phyloP scores from a whole-genome alignment of 75 land plant genomes.

The Cupressus sempervirens region DNA sequence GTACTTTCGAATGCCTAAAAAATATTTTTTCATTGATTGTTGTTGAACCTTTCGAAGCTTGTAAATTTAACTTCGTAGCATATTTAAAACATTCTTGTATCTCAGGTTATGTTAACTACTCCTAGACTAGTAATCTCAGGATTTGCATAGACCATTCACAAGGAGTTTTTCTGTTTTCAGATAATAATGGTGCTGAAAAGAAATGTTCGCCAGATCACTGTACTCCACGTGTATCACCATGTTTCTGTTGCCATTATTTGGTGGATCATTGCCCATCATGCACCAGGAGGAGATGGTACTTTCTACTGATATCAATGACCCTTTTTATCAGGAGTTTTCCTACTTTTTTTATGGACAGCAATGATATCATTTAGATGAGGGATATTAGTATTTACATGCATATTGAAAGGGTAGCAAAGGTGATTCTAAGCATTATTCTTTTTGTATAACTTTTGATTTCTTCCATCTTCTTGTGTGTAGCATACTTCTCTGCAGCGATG shows the following conservation, averaged over 20 bases:
- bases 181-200: constrained; percentile 37
- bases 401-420: background rate
- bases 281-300: constrained; percentile 50
- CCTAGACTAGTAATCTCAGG: background rate
- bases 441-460: background rate
- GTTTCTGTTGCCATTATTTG: constrained; percentile 38
- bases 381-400: background rate
- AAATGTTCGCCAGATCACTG: constrained; percentile 29
- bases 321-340: background rate
- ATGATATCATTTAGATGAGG: background rate
- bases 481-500: constrained; percentile 47
- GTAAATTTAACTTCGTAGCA: background rate
- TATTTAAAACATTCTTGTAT: background rate
- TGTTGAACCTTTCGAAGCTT: no score
- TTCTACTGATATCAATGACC: background rate
- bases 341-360: background rate
- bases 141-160: background rate
- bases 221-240: constrained; percentile 43
- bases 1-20: background rate
- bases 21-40: background rate
- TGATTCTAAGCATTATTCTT: constrained; percentile 7
- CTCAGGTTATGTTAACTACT: no score
- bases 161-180: constrained; percentile 12
- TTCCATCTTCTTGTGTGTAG: constrained; percentile 18
- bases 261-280: constrained; percentile 43